These are phyloP conservation scores for Schwanniomyces yamadae DNA, from an alignment of 805 yeast species.

Conservation along the genomic window DNA sequence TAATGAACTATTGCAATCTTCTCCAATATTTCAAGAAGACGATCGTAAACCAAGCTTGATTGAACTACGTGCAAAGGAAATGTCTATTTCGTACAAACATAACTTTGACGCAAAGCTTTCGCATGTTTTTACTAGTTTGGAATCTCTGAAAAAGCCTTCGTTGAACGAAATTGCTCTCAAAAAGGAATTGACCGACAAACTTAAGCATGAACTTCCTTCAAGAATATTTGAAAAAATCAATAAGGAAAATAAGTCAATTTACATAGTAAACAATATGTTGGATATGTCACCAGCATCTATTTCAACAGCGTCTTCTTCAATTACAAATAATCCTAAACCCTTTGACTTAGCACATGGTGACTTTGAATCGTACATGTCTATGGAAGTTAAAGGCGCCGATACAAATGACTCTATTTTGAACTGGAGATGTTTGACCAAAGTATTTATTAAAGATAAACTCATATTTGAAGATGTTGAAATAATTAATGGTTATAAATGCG, in stretches of 20 bases:
- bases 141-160: slow-evolving; percentile 1
- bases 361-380: slow-evolving; percentile 23
- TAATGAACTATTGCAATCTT: slow-evolving; percentile 8
- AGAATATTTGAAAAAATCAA: slow-evolving; percentile 7
- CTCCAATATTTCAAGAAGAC: slow-evolving; percentile 4
- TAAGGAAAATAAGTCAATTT: slow-evolving; percentile 15
- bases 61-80: slow-evolving; percentile 7
- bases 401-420: slow-evolving; percentile 12
- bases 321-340: slow-evolving; percentile 14
- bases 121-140: slow-evolving; percentile 10
- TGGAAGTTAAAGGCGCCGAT: slow-evolving; percentile 11
- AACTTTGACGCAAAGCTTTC: slow-evolving; percentile 2
- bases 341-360: slow-evolving; percentile 19
- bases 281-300: slow-evolving; percentile 8
- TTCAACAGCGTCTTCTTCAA: slow-evolving; percentile 14
- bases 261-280: slow-evolving; percentile 18
- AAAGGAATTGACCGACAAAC: slow-evolving; percentile 5
- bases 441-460: slow-evolving; percentile 20
- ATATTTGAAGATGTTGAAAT: slow-evolving; percentile 25
- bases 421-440: slow-evolving; percentile 30
- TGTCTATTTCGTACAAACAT: slow-evolving; percentile 9
- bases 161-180: slow-evolving; percentile 5
- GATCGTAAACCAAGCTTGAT: background rate
- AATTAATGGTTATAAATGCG: slow-evolving; percentile 30
- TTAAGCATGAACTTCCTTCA: slow-evolving; percentile 1